Percentiles rank a stretch among this genome's conserved stretches.
These are phyloP conservation scores for Cornus kousa DNA, from an alignment of 148 eudicot species.

Conservation along the genomic window DNA sequence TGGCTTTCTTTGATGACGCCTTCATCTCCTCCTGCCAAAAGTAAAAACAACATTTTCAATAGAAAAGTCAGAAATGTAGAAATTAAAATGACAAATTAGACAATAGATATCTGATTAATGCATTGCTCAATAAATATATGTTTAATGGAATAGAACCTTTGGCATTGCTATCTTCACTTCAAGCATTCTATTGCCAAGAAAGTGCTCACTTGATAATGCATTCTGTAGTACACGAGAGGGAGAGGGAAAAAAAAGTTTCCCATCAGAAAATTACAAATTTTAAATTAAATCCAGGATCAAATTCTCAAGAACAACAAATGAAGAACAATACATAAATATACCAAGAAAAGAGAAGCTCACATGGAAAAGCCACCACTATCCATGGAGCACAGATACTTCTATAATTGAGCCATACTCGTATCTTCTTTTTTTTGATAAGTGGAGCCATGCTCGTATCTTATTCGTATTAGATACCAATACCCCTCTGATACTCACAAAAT, in stretches of 20 bases:
- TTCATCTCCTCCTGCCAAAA: conserved; percentile 67
- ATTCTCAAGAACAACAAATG: not conserved
- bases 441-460: too few species aligned
- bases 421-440: too few species aligned
- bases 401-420: too few species aligned
- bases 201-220: conserved; percentile 73
- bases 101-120: too few species aligned
- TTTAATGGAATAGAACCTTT: conserved; percentile 37
- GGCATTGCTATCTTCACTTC: conserved; percentile 94
- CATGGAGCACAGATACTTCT: not conserved
- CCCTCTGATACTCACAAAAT: too few species aligned
- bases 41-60: not conserved
- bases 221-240: conserved; percentile 37
- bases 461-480: too few species aligned
- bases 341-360: not conserved
- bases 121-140: not conserved
- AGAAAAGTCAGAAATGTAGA: not conserved
- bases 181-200: conserved; percentile 67
- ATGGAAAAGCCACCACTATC: not conserved
- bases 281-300: not conserved
- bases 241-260: too few species aligned
- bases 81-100: not conserved
- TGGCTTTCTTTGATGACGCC: conserved; percentile 75
- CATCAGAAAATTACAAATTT: not conserved
- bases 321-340: too few species aligned